Percentiles rank a stretch among this genome's conserved stretches.
Conservation (phyloP, 495 filamentous ascomycete species). For the Aspergillus hancockii region DNA sequence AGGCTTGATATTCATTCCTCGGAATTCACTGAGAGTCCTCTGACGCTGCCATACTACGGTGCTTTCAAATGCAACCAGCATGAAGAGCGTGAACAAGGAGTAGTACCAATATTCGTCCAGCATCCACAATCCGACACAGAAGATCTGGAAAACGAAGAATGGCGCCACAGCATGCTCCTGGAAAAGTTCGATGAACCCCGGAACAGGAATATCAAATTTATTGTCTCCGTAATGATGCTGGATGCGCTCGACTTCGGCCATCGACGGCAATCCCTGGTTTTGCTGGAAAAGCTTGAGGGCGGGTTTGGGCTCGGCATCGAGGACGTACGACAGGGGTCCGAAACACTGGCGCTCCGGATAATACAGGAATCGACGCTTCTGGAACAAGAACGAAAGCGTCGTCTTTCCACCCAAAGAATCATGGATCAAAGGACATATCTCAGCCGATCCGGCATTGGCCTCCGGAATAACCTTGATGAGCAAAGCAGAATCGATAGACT, state of each 20-base stretch:
- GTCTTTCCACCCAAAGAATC: slow-evolving; percentile 72
- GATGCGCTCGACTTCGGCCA: slow-evolving; percentile 71
- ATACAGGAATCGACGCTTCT: slow-evolving; percentile 95
- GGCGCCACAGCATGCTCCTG: slow-evolving; percentile 97
- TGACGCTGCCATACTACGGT: slow-evolving; percentile 99
- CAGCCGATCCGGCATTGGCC: slow-evolving; percentile 83
- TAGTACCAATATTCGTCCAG: slow-evolving; percentile 99
- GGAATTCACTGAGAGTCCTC: slow-evolving; percentile 94
- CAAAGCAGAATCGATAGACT: slow-evolving; percentile 71
- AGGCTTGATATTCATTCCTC: slow-evolving; percentile 98
- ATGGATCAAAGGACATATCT: slow-evolving; percentile 78
- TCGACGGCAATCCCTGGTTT: slow-evolving; percentile 67
- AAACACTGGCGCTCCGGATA: slow-evolving; percentile 68
- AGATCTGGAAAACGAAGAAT: slow-evolving; percentile 99
- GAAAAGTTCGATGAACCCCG: slow-evolving; percentile 92
- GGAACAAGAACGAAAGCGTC: slow-evolving; percentile 89
- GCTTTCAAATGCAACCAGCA: slow-evolving; percentile 96
- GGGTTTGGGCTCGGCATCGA: slow-evolving; percentile 83
- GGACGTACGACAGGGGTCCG: slow-evolving; percentile 76
- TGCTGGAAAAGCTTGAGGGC: slow-evolving; percentile 74
- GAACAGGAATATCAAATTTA: slow-evolving; percentile 96
- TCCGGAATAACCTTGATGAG: slow-evolving; percentile 93
- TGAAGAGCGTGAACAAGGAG: slow-evolving; percentile 96
- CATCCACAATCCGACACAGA: slow-evolving; percentile 98
- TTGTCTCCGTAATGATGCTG: slow-evolving; percentile 95